Base-by-base conservation (phyloP, 768 basidiomycete species). In the Asterophora parasitica region DNA sequence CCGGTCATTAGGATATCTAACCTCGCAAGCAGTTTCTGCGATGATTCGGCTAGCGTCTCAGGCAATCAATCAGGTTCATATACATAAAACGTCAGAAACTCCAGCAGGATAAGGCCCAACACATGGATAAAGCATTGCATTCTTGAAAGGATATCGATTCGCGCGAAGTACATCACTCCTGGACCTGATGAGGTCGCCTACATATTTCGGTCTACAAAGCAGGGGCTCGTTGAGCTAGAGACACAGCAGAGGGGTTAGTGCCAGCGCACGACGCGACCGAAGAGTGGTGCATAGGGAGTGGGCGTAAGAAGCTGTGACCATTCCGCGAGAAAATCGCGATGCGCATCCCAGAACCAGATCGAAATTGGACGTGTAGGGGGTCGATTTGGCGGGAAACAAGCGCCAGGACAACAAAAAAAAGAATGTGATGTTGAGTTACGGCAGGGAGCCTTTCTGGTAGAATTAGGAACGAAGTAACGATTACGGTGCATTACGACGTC, bases 301-400 rank as follows among this genome's bases (percentile, higher is more conserved):
- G 28, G n/a, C 15, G 16, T 12, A 39, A 31, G 38, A 45, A 19
- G 36, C 27, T 49, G 34, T 32, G 4, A 20, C 41, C 34, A 45
- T 16, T 38, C 23, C 60, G 62, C 62, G 62, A 63, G 52, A 58
- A 65, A 65, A 66, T 61, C 67, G 66, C 65, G 67, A 69, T 66
- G 60, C 38, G 35, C 44, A 54, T 58, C 59, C 57, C 57, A 46
- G 27, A 48, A 54, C 28, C 32, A 34, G 27, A 52, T 51, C 43
- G 42, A 27, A 46, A 54, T 40, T 46, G 32, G 35, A 41, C 20
- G 34, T 32, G 39, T 17, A 41, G 44, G 40, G 32, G 27, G 28
- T 48, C 50, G 44, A 46, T 43, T 53, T 43, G 49, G 49, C 23
- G 27, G 33, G 45, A 16, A 27, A 47, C 46, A 40, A 15, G 34